Evolutionary conservation across 306 rosid genomes (phyloP).

Genomic region (Dryas alaskensis): DNA sequence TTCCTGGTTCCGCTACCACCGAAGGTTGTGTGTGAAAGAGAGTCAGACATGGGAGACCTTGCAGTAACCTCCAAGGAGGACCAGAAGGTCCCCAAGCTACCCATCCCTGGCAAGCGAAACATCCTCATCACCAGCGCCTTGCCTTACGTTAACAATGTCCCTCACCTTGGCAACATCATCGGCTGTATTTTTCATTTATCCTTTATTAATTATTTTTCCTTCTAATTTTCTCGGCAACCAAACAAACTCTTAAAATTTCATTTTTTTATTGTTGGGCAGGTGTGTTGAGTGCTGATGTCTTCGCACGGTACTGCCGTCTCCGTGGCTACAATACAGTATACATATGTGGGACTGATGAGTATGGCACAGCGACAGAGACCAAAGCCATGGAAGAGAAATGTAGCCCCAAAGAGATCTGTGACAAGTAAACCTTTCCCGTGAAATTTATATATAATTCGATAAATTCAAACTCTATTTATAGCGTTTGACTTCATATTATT

Average conservation of each 20-base stretch:
- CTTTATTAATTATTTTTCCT: background rate
- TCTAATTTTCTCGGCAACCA: background rate
- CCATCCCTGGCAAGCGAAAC: constrained; percentile 75
- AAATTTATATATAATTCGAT: background rate
- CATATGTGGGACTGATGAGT: constrained; percentile 91
- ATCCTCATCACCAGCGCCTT: constrained; percentile 93
- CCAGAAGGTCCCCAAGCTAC: constrained; percentile 50
- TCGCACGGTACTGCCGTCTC: constrained; percentile 86
- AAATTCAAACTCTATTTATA: background rate
- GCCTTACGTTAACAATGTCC: constrained; percentile 95
- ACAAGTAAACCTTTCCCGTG: constrained; percentile 48
- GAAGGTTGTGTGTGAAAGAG: background rate
- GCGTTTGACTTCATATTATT: background rate
- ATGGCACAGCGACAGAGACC: constrained; percentile 94
- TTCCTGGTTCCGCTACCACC: background rate
- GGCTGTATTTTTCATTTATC: constrained; percentile 44
- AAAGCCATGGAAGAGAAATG: constrained; percentile 94
- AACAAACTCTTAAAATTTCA: background rate
- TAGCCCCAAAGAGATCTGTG: constrained; percentile 86
- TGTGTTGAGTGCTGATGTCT: constrained; percentile 92
- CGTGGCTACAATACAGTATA: constrained; percentile 77
- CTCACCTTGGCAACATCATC: constrained; percentile 93
- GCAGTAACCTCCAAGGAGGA: background rate
- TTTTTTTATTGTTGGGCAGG: constrained; percentile 30
- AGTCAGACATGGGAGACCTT: constrained; percentile 34